Base-by-base conservation (phyloP, 2,329 filamentous ascomycete genomes). In the Calonectria montana region DNA sequence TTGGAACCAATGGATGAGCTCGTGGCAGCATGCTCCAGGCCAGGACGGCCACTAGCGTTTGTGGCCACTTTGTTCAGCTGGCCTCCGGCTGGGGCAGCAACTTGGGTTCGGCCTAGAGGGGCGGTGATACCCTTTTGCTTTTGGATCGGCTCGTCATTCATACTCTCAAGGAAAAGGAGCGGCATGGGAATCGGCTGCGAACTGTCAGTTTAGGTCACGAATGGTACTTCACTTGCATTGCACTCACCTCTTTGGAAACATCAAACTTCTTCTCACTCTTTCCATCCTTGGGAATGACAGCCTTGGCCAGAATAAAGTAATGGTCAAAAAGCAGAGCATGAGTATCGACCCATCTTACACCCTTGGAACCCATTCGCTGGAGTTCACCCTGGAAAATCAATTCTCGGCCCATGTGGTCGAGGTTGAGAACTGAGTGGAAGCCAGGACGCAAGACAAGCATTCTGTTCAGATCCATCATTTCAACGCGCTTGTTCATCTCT, bases 281-380 rank as follows among this genome's bases (percentile, higher is more conserved):
- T 53, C 91, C 89, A 53, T 92, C 90, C 78, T 95, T 95, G 55
- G 91, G 87, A 13, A 89, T 87, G 4, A 92, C 88, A 9, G 94
- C 88, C 86, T 99, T 99, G 45, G 97, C 94, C 53, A 99, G 86
- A 39, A 99, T 96, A 43, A 99, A 89, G 82, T 98, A 99, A 83
- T 99, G 96, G 79, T 99, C 97, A 80, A 99, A 98, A 0, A 99
- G 88, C 55, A 99, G 89, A 2, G 94, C 95, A 81, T 98, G 95
- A 0, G 94, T 97, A 79, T 99, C 97, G 9, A 98, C 92, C 93
- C 96, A 98, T 74, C 93, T 93, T 81, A 98, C 97, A 69, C 95
- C 92, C 81, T 94, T 97, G 50, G 93, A 94, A 67, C 96, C 95
- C 86, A 95, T 93, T 73, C 97, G 90, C 81, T 97, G 95, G 69